Conservation (phyloP, 345 rosid species). For the Eucalyptus pauciflora region DNA sequence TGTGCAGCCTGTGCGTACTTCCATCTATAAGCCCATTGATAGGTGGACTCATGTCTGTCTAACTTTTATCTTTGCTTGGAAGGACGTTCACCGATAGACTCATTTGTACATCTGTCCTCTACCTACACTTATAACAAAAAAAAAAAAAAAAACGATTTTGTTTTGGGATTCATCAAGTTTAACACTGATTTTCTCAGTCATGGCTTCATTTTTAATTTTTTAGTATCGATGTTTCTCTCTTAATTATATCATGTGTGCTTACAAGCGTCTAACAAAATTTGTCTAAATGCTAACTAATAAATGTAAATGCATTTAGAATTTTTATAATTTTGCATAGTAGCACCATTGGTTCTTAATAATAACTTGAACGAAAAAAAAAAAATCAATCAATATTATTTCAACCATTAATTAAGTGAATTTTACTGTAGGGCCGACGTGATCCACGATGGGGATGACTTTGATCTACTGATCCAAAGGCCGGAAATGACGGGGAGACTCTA, state of each 20-base stretch:
- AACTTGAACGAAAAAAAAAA: neutral
- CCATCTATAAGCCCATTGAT: too few species aligned
- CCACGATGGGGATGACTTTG: neutral
- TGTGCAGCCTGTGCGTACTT: too few species aligned
- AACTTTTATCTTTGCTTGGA: neutral
- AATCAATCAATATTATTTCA: too few species aligned
- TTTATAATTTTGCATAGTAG: neutral
- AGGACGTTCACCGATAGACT: too few species aligned
- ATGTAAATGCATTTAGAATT: neutral
- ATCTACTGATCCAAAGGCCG: fast-evolving
- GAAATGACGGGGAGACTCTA: too few species aligned
- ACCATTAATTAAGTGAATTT: too few species aligned
- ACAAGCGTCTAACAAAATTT: neutral
- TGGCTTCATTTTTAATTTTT: neutral
- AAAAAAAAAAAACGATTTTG: too few species aligned
- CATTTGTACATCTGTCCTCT: neutral
- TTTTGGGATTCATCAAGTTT: neutral
- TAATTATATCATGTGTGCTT: neutral
- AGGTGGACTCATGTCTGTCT: neutral
- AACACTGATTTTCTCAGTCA: neutral
- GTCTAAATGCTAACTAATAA: neutral
- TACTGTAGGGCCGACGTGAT: neutral
- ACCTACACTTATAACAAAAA: neutral
- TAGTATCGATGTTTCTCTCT: neutral
- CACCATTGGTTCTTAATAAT: too few species aligned